Conservation (phyloP, 2,329 filamentous ascomycete genomes). For the Mycosphaerelloides madeirae region DNA sequence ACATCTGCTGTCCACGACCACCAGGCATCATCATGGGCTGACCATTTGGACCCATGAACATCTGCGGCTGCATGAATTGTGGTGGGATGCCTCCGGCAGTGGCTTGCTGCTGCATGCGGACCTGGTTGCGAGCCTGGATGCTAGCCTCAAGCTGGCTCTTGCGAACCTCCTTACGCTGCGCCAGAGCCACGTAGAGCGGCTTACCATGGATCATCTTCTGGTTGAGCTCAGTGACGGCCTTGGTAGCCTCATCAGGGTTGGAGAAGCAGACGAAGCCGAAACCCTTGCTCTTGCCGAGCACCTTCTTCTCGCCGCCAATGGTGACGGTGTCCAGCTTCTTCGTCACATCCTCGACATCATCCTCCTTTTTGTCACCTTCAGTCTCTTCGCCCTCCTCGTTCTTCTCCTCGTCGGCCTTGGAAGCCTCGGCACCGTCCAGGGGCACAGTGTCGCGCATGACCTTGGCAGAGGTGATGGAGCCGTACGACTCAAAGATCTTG, state of each 20-base stretch:
- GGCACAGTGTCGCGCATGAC: conserved; percentile 84
- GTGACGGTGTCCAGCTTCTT: conserved; percentile 50
- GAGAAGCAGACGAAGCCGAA: conserved; percentile 99
- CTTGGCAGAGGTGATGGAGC: conserved; percentile 96
- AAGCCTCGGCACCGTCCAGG: conserved; percentile 42
- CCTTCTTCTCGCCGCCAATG: conserved; percentile 57
- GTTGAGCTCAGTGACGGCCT: conserved; percentile 99
- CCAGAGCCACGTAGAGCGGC: conserved; percentile 94
- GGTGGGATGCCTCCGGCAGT: conserved; percentile 75
- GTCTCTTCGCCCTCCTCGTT: conserved; percentile 49
- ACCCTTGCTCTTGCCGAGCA: conserved; percentile 96
- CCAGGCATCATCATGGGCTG: conserved; percentile 58
- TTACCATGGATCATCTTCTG: conserved; percentile 97
- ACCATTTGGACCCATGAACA: conserved; percentile 82
- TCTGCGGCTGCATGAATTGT: conserved; percentile 70
- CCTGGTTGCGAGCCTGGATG: conserved; percentile 97
- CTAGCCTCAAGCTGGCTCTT: conserved; percentile 98
- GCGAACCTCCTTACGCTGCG: conserved; percentile 98
- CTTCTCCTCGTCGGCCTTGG: conserved; percentile 44
- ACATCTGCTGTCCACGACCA: conserved; percentile 55
- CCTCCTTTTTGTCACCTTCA: conserved; percentile 57
- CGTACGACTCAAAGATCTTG: conserved; percentile 84
- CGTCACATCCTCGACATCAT: conserved; percentile 43
- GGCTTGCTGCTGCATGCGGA: conserved; percentile 95
- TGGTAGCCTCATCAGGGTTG: conserved; percentile 98